These are phyloP conservation scores for Aspergillus tubingensis DNA, from an alignment of 2,329 filamentous ascomycete species.

Conservation along the genomic window DNA sequence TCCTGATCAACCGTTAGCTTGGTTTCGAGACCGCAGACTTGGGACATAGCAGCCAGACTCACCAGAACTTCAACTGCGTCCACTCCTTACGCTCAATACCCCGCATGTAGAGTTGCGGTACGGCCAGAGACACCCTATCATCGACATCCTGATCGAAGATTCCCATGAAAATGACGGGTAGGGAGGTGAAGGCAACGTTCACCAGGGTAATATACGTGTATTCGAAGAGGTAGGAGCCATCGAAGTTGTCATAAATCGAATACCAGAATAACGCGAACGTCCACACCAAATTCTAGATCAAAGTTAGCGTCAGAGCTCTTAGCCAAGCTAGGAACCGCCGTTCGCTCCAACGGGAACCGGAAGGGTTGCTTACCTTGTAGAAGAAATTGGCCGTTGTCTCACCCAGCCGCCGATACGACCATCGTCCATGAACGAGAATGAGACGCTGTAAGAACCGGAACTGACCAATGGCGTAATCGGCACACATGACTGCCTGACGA, in stretches of 20 bases:
- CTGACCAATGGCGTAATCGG: constrained; percentile 90
- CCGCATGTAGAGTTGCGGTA: constrained; percentile 8
- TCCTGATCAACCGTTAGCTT: neutral
- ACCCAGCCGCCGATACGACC: constrained; percentile 69
- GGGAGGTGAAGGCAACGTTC: constrained; percentile 6
- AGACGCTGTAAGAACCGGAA: constrained; percentile 83
- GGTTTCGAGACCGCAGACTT: neutral
- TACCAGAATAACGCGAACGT: constrained; percentile 8
- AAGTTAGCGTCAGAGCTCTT: neutral
- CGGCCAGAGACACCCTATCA: constrained; percentile 7
- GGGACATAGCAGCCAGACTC: neutral
- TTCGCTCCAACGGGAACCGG: neutral
- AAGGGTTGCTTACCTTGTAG: constrained; percentile 3
- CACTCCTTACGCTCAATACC: constrained; percentile 10
- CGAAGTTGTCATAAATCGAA: constrained; percentile 9
- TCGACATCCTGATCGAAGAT: constrained; percentile 8
- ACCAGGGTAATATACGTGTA: constrained; percentile 9
- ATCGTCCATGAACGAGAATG: constrained; percentile 84
- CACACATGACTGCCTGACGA: constrained; percentile 89
- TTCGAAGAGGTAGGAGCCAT: constrained; percentile 7
- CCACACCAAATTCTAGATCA: constrained; percentile 7
- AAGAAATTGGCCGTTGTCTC: constrained; percentile 9
- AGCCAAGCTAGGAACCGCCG: neutral
- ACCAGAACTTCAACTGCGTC: constrained; percentile 10
- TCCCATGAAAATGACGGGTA: constrained; percentile 8